Conservation (phyloP, 345 rosid genomes). For the Linum tenue region DNA sequence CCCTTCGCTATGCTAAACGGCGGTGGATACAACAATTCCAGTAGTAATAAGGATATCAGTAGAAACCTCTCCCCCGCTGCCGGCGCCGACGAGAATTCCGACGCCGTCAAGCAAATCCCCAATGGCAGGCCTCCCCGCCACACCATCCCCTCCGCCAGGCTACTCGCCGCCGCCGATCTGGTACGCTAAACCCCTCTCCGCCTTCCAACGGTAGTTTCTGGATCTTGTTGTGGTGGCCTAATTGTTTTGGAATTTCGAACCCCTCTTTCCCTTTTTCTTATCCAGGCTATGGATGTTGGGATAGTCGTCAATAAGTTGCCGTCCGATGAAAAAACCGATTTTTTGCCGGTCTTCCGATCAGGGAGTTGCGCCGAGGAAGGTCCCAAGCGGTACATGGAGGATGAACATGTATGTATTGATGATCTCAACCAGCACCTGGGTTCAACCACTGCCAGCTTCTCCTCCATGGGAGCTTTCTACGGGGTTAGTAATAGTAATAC, state of each 20-base stretch:
- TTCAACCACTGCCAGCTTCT: slow-evolving; percentile 26
- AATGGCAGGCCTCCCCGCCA: slow-evolving; percentile 1
- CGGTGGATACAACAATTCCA: not conserved
- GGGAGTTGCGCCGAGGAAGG: slow-evolving; percentile 95
- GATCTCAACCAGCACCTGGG: slow-evolving; percentile 60
- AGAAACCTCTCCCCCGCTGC: not conserved
- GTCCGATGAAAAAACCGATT: slow-evolving; percentile 43
- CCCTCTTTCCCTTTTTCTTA: slow-evolving; percentile 11
- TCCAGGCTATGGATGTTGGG: slow-evolving; percentile 59
- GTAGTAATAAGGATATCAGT: not conserved
- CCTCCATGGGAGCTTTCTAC: slow-evolving; percentile 80
- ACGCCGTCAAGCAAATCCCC: not conserved
- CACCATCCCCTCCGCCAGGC: not conserved
- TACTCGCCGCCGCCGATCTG: not conserved
- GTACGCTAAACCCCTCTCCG: not conserved
- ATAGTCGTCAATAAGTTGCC: slow-evolving; percentile 36
- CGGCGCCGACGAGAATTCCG: not conserved
- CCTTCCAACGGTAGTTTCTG: not conserved
- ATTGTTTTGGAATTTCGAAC: not conserved
- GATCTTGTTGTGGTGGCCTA: not conserved
- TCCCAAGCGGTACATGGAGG: slow-evolving; percentile 87
- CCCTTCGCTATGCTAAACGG: not conserved
- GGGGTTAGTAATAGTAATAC: slow-evolving; percentile 39
- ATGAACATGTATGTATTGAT: slow-evolving; percentile 84
- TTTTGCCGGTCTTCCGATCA: slow-evolving; percentile 59